phyloP scores from a whole-genome alignment of 192 early-diverging fungal species.

The Umbelopsis sp. region DNA sequence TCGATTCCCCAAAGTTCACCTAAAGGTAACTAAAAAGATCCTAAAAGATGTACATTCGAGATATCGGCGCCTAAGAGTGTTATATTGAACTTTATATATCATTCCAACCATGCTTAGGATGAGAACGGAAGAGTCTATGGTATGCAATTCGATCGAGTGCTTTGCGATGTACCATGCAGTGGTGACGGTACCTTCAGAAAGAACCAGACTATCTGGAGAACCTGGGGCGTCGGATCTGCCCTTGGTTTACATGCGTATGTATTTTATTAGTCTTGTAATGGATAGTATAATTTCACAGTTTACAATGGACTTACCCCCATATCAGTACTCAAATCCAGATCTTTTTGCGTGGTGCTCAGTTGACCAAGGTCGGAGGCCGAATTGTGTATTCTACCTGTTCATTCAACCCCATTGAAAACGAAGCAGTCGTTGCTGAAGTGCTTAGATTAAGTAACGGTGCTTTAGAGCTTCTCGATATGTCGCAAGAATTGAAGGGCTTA shows the following conservation, averaged over 20 bases:
- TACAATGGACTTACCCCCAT: neutral
- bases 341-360: constrained; percentile 81
- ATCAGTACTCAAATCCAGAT: constrained; percentile 81
- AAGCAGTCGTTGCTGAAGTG: constrained; percentile 90
- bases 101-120: neutral
- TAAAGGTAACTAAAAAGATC: constrained; percentile 19
- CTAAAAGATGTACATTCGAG: neutral
- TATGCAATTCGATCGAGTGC: constrained; percentile 94
- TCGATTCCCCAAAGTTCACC: constrained; percentile 77
- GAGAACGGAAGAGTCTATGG: constrained; percentile 39
- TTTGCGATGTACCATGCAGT: constrained; percentile 97
- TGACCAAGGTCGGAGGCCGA: constrained; percentile 88
- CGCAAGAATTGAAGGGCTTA: constrained; percentile 74
- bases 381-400: constrained; percentile 99
- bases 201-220: constrained; percentile 90
- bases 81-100: too few relatives aligned
- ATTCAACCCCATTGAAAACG: constrained; percentile 97
- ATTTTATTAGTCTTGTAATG: neutral
- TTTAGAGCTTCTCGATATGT: constrained; percentile 87
- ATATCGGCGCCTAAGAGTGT: too few relatives aligned
- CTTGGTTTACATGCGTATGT: constrained; percentile 76
- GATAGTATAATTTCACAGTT: neutral
- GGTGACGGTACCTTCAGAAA: constrained; percentile 98
- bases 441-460: constrained; percentile 69
- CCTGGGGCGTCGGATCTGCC: constrained; percentile 78